Base-by-base conservation (phyloP, 176 grass and related monocot species). In the Microstegium vimineum region DNA sequence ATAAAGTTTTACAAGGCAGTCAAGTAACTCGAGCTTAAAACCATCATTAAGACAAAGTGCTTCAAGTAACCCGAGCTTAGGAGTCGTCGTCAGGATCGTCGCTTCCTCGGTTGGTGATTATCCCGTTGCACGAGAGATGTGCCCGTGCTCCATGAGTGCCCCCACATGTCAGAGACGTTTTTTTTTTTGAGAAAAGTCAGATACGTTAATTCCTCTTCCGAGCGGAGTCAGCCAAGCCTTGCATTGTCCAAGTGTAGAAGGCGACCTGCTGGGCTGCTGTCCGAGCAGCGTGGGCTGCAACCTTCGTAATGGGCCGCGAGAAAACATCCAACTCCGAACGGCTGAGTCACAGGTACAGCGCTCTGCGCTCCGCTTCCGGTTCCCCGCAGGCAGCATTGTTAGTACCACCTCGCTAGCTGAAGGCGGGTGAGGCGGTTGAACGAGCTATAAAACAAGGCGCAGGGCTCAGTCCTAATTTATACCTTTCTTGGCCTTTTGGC, bases 401-500 rank as follows among this genome's bases (percentile, higher is more conserved):
- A 76, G 12, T 59, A 31, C 82, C 82, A 59, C 47, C 36, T 57
- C 62, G 82, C 46, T 11, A 6, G 17, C 27, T 42, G 2, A 69
- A n/a, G 26, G 8, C 1, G 0, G 18, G 1, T 0, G 4, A 18
- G 17, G 34, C 34, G 7, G 17, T 25, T 4, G 46, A 31, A 34
- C 18, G 26, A 17, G 18, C 11, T 25, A 69, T 43, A 84, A 69
- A 77, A 43, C 0, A 1, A 43, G 35, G 26, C 7, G 62, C 10
- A 69, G n/a, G 63, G 62, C 35, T 13, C 2, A 20, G 0, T 28
- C 0, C 0, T 5, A 68, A 52, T 0, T 8, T 78, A 81, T 91
- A 94, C 65, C 88, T 91, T 94, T 94, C 86, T 94, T 86, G 84
- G 80, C 73, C 81, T 91, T 91, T 94, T 82, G 86, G 77, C 86